These are phyloP conservation scores for Kurtzmaniella cleridarum DNA, from an alignment of 805 yeast species.

Conservation along the genomic window DNA sequence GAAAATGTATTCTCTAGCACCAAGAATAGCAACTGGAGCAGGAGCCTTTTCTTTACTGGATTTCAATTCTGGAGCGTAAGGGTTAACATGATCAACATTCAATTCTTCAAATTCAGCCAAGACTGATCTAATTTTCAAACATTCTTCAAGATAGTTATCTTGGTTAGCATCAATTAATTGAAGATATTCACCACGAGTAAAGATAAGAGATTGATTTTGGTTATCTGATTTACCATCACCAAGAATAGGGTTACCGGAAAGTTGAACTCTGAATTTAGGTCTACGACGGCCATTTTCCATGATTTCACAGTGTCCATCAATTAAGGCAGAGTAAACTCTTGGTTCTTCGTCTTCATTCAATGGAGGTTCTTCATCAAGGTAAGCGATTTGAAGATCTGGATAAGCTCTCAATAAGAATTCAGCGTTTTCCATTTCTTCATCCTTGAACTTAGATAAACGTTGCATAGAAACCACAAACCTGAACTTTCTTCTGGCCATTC, in stretches of 20 bases:
- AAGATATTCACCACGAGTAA: conserved; percentile 74
- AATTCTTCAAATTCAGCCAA: conserved; percentile 72
- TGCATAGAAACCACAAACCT: conserved; percentile 65
- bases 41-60: conserved; percentile 43
- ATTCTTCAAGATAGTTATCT: conserved; percentile 77
- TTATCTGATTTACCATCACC: conserved; percentile 87
- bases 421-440: conserved; percentile 54
- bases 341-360: conserved; percentile 37
- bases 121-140: conserved; percentile 69
- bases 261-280: conserved; percentile 58
- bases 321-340: conserved; percentile 55
- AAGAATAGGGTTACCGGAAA: conserved; percentile 76
- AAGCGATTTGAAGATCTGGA: conserved; percentile 63
- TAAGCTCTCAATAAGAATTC: conserved; percentile 58
- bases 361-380: conserved; percentile 48
- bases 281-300: conserved; percentile 51
- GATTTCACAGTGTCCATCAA: conserved; percentile 67
- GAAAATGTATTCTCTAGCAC: conserved; percentile 79
- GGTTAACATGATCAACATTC: conserved; percentile 61
- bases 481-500: conserved; percentile 59
- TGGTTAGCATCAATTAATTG: conserved; percentile 83
- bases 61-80: conserved; percentile 71
- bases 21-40: conserved; percentile 73
- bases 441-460: conserved; percentile 46
- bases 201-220: conserved; percentile 71